A percentile compares a stretch with the other conserved stretches of the same genome.
phyloP scores from a whole-genome alignment of 2,329 filamentous ascomycete genomes.

The Xylaria sp. region DNA sequence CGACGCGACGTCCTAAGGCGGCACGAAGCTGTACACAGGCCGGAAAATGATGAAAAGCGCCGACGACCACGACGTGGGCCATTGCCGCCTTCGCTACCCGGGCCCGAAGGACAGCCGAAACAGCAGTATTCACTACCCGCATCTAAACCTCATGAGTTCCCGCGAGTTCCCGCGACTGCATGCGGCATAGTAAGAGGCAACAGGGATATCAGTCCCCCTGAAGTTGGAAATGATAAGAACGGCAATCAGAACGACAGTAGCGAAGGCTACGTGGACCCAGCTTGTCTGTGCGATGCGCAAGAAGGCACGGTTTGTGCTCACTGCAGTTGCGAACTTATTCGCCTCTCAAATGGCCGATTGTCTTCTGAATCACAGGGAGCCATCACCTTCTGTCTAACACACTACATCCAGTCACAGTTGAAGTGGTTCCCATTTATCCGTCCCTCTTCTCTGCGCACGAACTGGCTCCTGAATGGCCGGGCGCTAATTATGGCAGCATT shows the following conservation, averaged over 20 bases:
- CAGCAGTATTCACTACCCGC: not conserved
- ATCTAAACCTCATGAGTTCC: not conserved
- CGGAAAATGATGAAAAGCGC: constrained; percentile 30
- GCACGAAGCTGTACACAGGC: constrained; percentile 28
- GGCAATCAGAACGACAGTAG: not conserved
- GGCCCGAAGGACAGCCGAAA: constrained; percentile 1
- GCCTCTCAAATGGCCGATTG: constrained; percentile 26
- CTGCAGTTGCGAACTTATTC: constrained; percentile 26
- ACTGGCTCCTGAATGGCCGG: constrained; percentile 29
- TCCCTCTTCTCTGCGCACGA: constrained; percentile 15
- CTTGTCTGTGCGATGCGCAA: constrained; percentile 20
- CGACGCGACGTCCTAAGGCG: constrained; percentile 26
- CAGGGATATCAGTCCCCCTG: not conserved
- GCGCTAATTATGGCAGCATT: constrained; percentile 31
- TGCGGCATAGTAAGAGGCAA: not conserved
- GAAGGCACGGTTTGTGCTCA: constrained; percentile 26
- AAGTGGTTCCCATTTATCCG: constrained; percentile 33
- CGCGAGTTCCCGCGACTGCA: not conserved
- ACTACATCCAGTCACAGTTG: constrained; percentile 32
- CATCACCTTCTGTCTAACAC: constrained; percentile 32
- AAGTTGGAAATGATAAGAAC: not conserved
- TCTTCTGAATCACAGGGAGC: constrained; percentile 11
- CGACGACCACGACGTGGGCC: constrained; percentile 29
- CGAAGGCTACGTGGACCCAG: not conserved
- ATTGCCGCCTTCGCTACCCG: constrained; percentile 19